Percentiles rank a stretch among this genome's conserved stretches.
Conservation (phyloP, 148 eudicot species). For the Salicornia ramosissima region DNA sequence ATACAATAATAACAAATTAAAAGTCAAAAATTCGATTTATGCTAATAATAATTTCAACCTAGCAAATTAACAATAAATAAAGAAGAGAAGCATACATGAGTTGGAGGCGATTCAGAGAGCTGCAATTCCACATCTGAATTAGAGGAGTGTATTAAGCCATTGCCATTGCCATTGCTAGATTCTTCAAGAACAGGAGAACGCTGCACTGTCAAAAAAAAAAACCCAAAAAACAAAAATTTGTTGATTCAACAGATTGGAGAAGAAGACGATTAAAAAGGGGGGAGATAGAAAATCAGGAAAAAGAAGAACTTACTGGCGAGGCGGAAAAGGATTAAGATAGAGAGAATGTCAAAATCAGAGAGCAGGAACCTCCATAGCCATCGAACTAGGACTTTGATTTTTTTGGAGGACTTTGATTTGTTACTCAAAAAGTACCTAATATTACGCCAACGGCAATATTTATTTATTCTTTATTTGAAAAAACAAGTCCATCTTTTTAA, state of each 20-base stretch:
- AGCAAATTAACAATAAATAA: not conserved
- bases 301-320: not conserved
- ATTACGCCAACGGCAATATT: too few relatives aligned
- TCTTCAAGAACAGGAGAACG: slow-evolving; percentile 2
- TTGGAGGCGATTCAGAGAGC: slow-evolving; percentile 4
- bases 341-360: not conserved
- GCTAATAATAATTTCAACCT: not conserved
- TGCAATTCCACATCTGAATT: not conserved
- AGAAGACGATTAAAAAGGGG: not conserved
- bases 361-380: not conserved
- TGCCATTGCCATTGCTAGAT: slow-evolving; percentile 11
- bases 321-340: slow-evolving; percentile 16
- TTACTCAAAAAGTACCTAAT: too few relatives aligned
- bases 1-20: too few relatives aligned
- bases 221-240: not conserved
- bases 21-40: too few relatives aligned
- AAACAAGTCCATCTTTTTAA: too few relatives aligned
- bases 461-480: too few relatives aligned
- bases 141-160: not conserved
- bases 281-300: slow-evolving; percentile 10
- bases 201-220: not conserved
- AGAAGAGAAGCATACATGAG: not conserved
- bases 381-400: too few relatives aligned
- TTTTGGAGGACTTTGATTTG: too few relatives aligned
- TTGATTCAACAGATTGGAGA: too few relatives aligned